Percentiles rank a stretch among this genome's conserved stretches.
Conservation (phyloP, 305 asterid genomes). For the Withania somnifera region DNA sequence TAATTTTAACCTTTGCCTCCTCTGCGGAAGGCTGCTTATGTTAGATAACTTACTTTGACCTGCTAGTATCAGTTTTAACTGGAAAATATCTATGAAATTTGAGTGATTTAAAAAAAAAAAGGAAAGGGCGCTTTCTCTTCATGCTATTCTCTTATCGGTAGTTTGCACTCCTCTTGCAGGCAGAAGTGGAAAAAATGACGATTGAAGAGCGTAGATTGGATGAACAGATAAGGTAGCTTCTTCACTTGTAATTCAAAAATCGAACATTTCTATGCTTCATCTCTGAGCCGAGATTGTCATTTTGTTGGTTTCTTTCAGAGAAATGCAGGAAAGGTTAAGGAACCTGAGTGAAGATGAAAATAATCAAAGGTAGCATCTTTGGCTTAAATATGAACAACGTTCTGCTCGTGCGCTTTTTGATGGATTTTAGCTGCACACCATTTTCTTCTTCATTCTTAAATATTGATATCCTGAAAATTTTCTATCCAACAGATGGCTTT, state of each 20-base stretch:
- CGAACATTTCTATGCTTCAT: not conserved
- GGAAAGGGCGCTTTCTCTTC: not conserved
- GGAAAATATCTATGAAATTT: not conserved
- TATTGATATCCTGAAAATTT: not conserved
- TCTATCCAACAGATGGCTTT: conserved; percentile 54
- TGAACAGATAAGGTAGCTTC: conserved; percentile 54
- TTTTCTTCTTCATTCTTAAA: conserved; percentile 3
- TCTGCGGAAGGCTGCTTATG: not conserved
- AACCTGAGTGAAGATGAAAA: conserved; percentile 56
- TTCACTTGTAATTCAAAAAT: not conserved
- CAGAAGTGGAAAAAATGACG: conserved; percentile 57
- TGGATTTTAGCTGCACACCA: conserved; percentile 1
- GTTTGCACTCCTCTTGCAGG: conserved; percentile 42
- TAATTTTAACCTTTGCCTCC: not conserved
- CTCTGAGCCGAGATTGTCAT: not conserved
- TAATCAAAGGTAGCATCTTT: conserved; percentile 38
- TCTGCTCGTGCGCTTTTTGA: not conserved
- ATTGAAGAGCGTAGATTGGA: conserved; percentile 62
- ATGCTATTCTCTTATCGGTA: conserved; percentile 1
- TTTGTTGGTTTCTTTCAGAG: conserved; percentile 30
- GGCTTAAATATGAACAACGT: not conserved
- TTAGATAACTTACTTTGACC: not conserved
- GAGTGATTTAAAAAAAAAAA: not conserved
- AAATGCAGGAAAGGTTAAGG: conserved; percentile 51
- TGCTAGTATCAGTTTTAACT: not conserved